A percentile compares a stretch with the other conserved stretches of the same genome.
These are phyloP conservation scores for Penicillium desertorum DNA, from an alignment of 495 filamentous ascomycete species.

Conservation along the genomic window DNA sequence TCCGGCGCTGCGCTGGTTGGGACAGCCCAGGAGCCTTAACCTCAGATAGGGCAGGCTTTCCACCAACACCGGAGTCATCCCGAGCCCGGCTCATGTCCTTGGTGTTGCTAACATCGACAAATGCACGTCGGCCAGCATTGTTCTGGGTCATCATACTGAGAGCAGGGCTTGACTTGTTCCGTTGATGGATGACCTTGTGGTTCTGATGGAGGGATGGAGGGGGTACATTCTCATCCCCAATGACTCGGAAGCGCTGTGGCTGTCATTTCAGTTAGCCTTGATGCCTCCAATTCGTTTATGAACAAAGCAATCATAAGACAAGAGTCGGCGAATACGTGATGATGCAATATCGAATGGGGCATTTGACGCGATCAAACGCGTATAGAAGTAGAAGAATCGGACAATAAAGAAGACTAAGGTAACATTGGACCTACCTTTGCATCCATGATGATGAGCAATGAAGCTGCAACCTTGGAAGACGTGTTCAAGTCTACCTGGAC, in stretches of 20 bases:
- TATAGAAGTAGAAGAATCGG: background rate
- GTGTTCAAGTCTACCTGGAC: slow-evolving; percentile 8
- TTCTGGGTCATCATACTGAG: slow-evolving; percentile 56
- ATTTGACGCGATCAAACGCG: slow-evolving; percentile 6
- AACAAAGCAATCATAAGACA: background rate
- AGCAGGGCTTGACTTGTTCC: slow-evolving; percentile 77
- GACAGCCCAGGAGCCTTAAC: slow-evolving; percentile 50
- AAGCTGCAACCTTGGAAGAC: background rate
- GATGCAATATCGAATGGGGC: background rate
- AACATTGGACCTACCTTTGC: slow-evolving; percentile 39
- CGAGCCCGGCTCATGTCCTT: slow-evolving; percentile 50
- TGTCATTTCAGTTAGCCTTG: slow-evolving; percentile 35
- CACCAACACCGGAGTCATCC: slow-evolving; percentile 52
- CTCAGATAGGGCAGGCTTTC: slow-evolving; percentile 48
- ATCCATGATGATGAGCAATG: slow-evolving; percentile 33
- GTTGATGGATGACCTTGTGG: slow-evolving; percentile 68
- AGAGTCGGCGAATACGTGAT: background rate
- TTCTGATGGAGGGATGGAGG: slow-evolving; percentile 46
- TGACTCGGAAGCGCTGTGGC: slow-evolving; percentile 72
- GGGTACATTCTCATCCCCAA: slow-evolving; percentile 71
- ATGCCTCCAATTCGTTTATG: background rate
- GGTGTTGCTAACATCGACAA: slow-evolving; percentile 79
- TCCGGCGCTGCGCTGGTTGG: slow-evolving; percentile 65
- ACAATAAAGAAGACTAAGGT: background rate
- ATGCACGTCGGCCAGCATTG: slow-evolving; percentile 67